Base-by-base conservation (phyloP, 73 alveolate species). In the Paramecium octaurelia region DNA sequence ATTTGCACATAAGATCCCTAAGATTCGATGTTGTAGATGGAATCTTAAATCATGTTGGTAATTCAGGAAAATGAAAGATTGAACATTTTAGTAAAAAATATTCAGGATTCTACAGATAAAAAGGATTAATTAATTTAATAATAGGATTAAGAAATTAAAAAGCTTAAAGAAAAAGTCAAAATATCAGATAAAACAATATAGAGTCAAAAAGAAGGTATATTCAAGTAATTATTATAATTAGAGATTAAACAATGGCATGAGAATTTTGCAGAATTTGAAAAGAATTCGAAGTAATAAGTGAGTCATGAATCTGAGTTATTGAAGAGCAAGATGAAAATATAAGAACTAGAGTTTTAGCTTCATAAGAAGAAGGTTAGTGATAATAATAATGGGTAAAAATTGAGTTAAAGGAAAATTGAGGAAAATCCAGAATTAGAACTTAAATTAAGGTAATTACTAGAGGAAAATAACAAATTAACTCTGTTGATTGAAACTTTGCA, bases 161-260 rank as follows among this genome's bases (percentile, higher is more conserved):
- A 23, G 31, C 44, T 80, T 11, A 80, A 46, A 46, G 91, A 80
- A 12, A 80, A 80, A 48, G 7, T 80, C 4, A 80, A 46, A 48
- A 3, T 80, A 21, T 80, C 46, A 23, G 91, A 80, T 21, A 80
- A 46, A 80, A 80, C 70, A 14, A 44, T 80, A 18, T 48, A 20
- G n/a, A 80, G 14, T 44, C 27, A 80, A 48, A 80, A 80, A 80
- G 91, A 80, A 43, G 91, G 91, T 80, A 80, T 14, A 18, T 24
- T 23, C 3, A 2, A 80, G 8, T 31, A 20, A 44, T 18, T 31
- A 31, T 10, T 31, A 11, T n/a, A 21, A 18, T 16, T 80, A 80
- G 91, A 80, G 6, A 80, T 80, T 12, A 80, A 80, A 23, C 18
- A 80, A 80, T 80, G 91, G 91, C 73, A 80, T 40, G 91, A 80